Evolutionary conservation across 164 flowering plant genomes (phyloP).

Genomic region (Stephania cephalantha): DNA sequence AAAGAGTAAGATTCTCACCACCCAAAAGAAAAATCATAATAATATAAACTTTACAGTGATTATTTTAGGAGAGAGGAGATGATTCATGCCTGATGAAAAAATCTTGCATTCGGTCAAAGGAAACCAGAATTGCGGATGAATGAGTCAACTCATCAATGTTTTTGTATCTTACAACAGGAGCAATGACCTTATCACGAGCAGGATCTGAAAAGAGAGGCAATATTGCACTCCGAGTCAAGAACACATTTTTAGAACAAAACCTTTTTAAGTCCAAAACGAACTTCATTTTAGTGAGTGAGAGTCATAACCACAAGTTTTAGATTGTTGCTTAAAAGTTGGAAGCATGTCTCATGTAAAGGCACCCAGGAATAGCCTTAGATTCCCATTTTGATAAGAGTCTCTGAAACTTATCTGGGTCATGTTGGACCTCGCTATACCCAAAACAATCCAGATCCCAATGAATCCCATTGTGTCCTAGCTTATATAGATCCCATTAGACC

Average conservation of each 20-base stretch:
- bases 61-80: background rate
- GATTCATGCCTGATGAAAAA: conserved; percentile 48
- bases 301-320: background rate
- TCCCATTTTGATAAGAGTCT: background rate
- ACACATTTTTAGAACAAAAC: background rate
- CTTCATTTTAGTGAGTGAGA: background rate
- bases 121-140: conserved; percentile 56
- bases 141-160: conserved; percentile 26
- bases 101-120: conserved; percentile 44
- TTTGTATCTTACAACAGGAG: conserved; percentile 59
- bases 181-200: conserved; percentile 67
- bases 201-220: conserved; percentile 48
- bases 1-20: background rate
- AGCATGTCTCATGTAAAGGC: background rate
- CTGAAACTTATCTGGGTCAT: no score
- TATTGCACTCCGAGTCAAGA: conserved; percentile 4
- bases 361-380: background rate
- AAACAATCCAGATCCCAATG: no score
- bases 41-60: background rate
- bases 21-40: background rate
- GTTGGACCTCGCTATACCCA: no score
- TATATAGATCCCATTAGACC: no score
- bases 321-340: background rate
- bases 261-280: background rate
- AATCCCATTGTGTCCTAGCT: no score